Evolutionary conservation across 2,329 filamentous ascomycete species (phyloP).

Genomic region (Colletotrichum brevisporum): DNA sequence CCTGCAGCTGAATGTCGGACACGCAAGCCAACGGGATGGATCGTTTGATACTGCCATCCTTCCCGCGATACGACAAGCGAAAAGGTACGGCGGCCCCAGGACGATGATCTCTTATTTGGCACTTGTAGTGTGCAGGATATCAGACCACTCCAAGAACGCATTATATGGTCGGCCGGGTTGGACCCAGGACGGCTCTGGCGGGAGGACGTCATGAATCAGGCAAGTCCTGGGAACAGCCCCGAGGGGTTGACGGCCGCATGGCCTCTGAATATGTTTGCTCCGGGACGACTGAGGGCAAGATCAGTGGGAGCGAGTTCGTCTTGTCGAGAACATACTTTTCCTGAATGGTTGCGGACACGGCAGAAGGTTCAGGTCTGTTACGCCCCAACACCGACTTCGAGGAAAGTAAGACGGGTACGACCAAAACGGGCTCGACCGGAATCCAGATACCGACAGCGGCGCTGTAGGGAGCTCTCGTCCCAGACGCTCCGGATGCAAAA

Average conservation of each 20-base stretch:
- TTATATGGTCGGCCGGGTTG: conserved; percentile 6
- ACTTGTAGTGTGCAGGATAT: conserved; percentile 5
- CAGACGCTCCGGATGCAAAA: conserved; percentile 1
- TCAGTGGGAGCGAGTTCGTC: conserved; percentile 23
- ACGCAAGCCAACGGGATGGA: neutral
- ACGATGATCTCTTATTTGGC: conserved; percentile 1
- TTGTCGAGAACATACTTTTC: conserved; percentile 15
- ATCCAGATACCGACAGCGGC: neutral
- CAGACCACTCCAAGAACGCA: conserved; percentile 5
- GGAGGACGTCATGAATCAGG: conserved; percentile 31
- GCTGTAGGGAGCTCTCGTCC: neutral
- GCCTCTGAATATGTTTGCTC: conserved; percentile 22
- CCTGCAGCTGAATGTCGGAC: conserved; percentile 1
- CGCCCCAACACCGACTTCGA: neutral
- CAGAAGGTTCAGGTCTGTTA: conserved; percentile 19
- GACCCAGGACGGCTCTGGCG: conserved; percentile 16
- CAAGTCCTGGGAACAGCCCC: conserved; percentile 9
- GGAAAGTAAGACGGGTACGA: neutral
- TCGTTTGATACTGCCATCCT: conserved; percentile 3
- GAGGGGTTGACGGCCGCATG: neutral
- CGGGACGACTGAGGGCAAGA: neutral
- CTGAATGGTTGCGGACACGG: conserved; percentile 15
- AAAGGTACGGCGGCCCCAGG: neutral
- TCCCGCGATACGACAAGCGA: neutral
- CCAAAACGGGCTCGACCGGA: neutral